phyloP scores from a whole-genome alignment of 257 asterid genomes.

The Coffea eugenioides region DNA sequence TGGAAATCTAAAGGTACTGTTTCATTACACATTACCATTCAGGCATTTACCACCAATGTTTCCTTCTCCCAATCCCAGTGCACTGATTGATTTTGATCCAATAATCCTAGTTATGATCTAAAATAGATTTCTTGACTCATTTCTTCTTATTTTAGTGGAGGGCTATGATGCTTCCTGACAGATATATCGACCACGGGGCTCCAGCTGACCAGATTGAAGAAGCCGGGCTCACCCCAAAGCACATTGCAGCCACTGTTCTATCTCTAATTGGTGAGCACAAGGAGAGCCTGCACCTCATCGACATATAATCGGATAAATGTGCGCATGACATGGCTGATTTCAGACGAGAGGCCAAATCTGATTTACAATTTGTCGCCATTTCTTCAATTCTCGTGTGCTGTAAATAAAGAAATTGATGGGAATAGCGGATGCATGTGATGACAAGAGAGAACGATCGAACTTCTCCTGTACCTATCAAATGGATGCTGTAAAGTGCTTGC shows the following conservation, averaged over 20 bases:
- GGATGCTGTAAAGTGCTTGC: not conserved
- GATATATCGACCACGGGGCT: conserved; percentile 67
- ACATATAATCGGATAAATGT: conserved; percentile 10
- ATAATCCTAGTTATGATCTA: not conserved
- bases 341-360: not conserved
- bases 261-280: conserved; percentile 44
- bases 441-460: not conserved
- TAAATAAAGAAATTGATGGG: not conserved
- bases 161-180: conserved; percentile 62
- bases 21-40: not conserved
- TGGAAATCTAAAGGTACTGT: conserved; percentile 48
- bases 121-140: not conserved
- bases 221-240: conserved; percentile 62
- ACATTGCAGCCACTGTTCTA: conserved; percentile 57
- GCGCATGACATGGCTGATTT: not conserved
- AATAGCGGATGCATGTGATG: not conserved
- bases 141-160: conserved; percentile 44
- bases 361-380: conserved; percentile 14
- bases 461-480: not conserved
- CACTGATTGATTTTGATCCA: not conserved
- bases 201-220: conserved; percentile 55
- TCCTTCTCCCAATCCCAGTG: not conserved
- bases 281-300: conserved; percentile 30
- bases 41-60: too few relatives aligned
- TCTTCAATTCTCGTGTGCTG: not conserved